Conservation (phyloP, 2,329 filamentous ascomycete genomes). For the Venturia nashicola region DNA sequence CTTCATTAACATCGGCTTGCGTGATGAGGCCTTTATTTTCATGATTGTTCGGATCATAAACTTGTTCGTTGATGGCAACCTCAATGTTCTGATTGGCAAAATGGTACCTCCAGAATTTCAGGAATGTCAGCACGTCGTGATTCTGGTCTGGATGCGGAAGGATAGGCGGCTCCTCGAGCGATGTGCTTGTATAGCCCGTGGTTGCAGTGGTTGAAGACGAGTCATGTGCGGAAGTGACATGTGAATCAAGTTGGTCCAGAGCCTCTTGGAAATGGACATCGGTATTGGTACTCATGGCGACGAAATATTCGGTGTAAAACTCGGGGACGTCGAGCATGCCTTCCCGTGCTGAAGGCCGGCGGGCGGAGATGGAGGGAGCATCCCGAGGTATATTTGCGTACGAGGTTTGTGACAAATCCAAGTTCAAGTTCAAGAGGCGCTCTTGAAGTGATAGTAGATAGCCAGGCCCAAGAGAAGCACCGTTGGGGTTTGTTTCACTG, state of each 20-base stretch:
- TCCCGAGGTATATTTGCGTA: not conserved
- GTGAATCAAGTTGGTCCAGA: not conserved
- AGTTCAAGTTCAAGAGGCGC: not conserved
- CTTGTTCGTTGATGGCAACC: not conserved
- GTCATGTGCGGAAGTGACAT: not conserved
- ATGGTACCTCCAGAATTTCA: not conserved
- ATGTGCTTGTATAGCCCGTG: not conserved
- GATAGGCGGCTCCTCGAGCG: not conserved
- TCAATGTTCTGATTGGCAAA: not conserved
- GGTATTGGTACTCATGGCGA: not conserved
- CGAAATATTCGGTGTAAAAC: not conserved
- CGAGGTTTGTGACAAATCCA: conserved; percentile 1
- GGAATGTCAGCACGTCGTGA: conserved; percentile 4
- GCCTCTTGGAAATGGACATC: not conserved
- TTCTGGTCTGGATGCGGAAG: conserved; percentile 6
- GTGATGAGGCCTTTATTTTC: not conserved
- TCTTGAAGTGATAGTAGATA: not conserved
- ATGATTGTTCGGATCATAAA: not conserved
- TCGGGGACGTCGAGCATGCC: not conserved
- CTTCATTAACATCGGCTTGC: not conserved
- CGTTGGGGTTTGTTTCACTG: not conserved
- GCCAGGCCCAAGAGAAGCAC: not conserved
- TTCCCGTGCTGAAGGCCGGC: not conserved
- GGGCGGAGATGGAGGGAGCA: not conserved
- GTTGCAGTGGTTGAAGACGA: not conserved